Conservation (phyloP, 2,329 filamentous ascomycete species). For the Metarhizium brunneum region DNA sequence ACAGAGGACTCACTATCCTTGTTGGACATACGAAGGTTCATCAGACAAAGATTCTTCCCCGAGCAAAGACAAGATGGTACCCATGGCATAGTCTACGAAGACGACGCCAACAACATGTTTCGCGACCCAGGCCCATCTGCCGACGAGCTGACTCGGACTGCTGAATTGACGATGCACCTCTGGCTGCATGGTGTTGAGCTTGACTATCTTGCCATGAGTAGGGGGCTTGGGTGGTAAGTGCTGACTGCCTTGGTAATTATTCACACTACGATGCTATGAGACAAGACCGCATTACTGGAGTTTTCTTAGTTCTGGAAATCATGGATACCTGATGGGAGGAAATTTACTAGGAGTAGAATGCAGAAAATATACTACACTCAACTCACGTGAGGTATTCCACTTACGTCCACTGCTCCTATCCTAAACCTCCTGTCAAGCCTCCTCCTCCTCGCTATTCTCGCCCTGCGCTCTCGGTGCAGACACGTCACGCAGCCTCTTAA, state of each 20-base stretch:
- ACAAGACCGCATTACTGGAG: neutral
- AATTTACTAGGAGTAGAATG: neutral
- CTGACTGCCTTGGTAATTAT: neutral
- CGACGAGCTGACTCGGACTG: conserved; percentile 1
- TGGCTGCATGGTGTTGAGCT: conserved; percentile 6
- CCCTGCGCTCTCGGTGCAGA: neutral
- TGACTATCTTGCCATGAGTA: conserved; percentile 4
- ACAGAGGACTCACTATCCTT: neutral
- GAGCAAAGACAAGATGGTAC: conserved; percentile 5
- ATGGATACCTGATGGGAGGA: neutral
- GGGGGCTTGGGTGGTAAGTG: neutral
- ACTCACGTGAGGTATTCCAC: neutral
- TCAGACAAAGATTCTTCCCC: conserved; percentile 5
- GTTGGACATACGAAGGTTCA: neutral
- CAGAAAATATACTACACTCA: neutral
- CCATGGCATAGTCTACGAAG: conserved; percentile 6
- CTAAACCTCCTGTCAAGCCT: neutral
- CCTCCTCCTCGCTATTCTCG: neutral
- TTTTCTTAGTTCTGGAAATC: neutral
- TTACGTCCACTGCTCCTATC: neutral
- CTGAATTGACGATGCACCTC: conserved; percentile 6
- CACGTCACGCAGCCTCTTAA: neutral
- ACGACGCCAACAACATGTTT: conserved; percentile 5
- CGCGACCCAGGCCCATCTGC: neutral
- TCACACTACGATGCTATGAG: neutral